Base-by-base conservation (phyloP, 1,284 basidiomycete species). In the Cutaneotrichosporon cutaneum region DNA sequence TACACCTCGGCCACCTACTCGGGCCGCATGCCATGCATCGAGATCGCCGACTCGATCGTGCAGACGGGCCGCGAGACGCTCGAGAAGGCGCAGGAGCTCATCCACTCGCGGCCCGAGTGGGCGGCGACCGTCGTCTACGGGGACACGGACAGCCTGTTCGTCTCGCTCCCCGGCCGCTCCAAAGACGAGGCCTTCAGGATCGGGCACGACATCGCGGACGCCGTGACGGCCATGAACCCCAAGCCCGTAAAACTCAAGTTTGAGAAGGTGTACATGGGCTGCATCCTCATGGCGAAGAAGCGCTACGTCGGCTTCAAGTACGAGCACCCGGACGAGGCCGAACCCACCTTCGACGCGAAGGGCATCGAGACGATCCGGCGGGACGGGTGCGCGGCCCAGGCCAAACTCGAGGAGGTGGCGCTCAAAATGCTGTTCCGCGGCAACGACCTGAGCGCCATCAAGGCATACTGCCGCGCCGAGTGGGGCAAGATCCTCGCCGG, bases 1-100 rank as follows among this genome's bases (percentile, higher is more conserved):
- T 99, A 99, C 76, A 97, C 94, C 0, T 86, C 88, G 62, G 95
- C 95, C 1, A 89, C 89, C 2, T 97, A 88, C 72, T 97, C 94
- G 18, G 95, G 96, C 3, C 84, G 95, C 53, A 99, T 99, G 96
- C 95, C 96, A 21, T 93, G 92, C 22, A 94, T 98, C 21, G 94
- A 98, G 80, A 92, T 99, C 44, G 96, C 95, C 0, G 95, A 99
- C 74, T 92, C 92, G 59, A 98, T 99, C 67, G 95, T 99, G 0
- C 94, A 98, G 80, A 94, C 87, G 22, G 95, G 95, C 2, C 84
- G 95, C 42, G 94, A 98, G 80, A 98, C 93, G 0, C 82, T 99
- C 21, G 94, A 98, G 78, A 92, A 93, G 84, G 93, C 95, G 0
- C 92, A 97, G 67, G 83, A 85, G 50, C 72, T 88, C 33, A 94